phyloP scores from a whole-genome alignment of 139 green algal genomes.

The Picochlorum sp. region DNA sequence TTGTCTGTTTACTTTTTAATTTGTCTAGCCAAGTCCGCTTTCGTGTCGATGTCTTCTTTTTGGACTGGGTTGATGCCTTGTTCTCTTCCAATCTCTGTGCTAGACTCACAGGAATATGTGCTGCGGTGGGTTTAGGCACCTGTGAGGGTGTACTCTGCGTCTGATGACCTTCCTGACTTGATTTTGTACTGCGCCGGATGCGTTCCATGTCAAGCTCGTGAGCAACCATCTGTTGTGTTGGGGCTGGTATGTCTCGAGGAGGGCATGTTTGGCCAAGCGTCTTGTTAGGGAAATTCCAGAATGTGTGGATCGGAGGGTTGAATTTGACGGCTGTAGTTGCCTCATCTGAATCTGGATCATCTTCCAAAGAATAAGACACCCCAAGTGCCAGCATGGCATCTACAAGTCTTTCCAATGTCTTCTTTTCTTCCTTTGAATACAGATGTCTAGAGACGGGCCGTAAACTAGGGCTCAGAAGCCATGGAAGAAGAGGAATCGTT shows the following conservation, averaged over 20 bases:
- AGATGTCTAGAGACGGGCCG: constrained; percentile 52
- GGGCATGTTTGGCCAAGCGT: neutral
- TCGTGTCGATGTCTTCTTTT: neutral
- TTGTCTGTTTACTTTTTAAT: constrained; percentile 19
- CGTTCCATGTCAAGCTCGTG: constrained; percentile 53
- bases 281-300: constrained; percentile 21
- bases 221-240: constrained; percentile 63
- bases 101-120: constrained; percentile 23
- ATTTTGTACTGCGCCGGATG: constrained; percentile 38
- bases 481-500: constrained; percentile 46
- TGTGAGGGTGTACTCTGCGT: neutral
- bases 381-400: constrained; percentile 51
- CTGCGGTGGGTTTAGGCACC: constrained; percentile 1
- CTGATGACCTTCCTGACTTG: too few relatives aligned
- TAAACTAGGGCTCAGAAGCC: constrained; percentile 34
- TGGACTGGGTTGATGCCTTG: neutral
- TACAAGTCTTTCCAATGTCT: constrained; percentile 34
- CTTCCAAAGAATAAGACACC: constrained; percentile 46
- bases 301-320: constrained; percentile 28
- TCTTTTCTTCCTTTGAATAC: constrained; percentile 39
- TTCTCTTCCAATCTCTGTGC: constrained; percentile 29
- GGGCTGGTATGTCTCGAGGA: constrained; percentile 33
- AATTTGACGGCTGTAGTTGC: constrained; percentile 17
- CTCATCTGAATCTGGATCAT: neutral
- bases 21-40: constrained; percentile 47